phyloP scores from a whole-genome alignment of 768 basidiomycete species.

The Dendrothele bispora region DNA sequence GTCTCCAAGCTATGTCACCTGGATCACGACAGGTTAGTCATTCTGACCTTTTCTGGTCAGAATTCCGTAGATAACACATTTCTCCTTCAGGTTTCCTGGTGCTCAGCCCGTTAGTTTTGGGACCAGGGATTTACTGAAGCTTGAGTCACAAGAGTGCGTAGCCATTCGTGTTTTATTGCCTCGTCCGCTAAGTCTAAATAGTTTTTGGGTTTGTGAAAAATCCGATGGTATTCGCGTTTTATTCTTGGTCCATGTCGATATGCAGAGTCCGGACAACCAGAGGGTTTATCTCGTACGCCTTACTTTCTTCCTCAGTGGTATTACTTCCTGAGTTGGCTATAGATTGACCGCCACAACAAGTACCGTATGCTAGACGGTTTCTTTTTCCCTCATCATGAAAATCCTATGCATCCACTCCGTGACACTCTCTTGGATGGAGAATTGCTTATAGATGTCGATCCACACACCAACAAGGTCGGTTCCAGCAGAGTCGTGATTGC shows the following conservation, averaged over 20 bases:
- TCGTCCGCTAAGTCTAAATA: constrained; percentile 32
- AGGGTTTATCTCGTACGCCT: constrained; percentile 72
- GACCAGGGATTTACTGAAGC: constrained; percentile 61
- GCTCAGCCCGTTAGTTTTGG: constrained; percentile 95
- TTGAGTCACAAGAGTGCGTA: constrained; percentile 83
- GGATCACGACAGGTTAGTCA: constrained; percentile 64
- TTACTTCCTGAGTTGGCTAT: constrained; percentile 7
- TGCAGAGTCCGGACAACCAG: constrained; percentile 46
- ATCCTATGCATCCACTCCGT: constrained; percentile 62
- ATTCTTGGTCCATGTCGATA: constrained; percentile 72
- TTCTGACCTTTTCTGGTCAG: constrained; percentile 11
- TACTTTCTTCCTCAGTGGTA: constrained; percentile 1
- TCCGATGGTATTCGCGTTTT: constrained; percentile 94
- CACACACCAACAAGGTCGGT: constrained; percentile 65
- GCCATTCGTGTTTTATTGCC: neutral
- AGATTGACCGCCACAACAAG: constrained; percentile 95
- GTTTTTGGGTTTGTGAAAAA: constrained; percentile 99
- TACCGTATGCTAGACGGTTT: constrained; percentile 77
- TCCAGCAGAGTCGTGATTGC: neutral
- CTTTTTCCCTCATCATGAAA: constrained; percentile 88
- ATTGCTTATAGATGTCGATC: constrained; percentile 88
- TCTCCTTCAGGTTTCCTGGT: constrained; percentile 82
- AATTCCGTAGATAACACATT: too few relatives aligned
- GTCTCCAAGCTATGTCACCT: constrained; percentile 69
- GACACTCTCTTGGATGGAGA: constrained; percentile 92